Conservation (phyloP, 305 asterid species). For the Rubia tinctorum region DNA sequence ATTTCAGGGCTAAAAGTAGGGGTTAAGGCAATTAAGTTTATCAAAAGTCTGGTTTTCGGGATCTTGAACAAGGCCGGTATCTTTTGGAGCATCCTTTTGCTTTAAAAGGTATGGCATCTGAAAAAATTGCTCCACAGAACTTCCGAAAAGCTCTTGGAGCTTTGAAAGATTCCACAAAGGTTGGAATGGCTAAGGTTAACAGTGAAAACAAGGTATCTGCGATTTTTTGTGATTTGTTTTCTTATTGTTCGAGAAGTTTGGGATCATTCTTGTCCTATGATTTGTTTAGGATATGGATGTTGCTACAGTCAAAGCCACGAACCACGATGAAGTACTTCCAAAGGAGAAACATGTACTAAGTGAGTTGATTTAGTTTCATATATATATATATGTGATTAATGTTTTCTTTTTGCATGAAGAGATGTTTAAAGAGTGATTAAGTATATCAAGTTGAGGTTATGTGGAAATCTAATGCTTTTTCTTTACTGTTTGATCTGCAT, state of each 20-base stretch:
- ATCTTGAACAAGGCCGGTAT: conserved; percentile 6
- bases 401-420: too few relatives aligned
- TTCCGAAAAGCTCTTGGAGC: conserved; percentile 60
- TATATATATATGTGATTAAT: too few relatives aligned
- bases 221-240: not conserved
- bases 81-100: conserved; percentile 4
- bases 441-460: too few relatives aligned
- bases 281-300: conserved; percentile 57
- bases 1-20: not conserved
- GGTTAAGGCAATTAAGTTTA: not conserved
- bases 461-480: too few relatives aligned
- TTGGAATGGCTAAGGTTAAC: conserved; percentile 75
- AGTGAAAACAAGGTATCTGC: conserved; percentile 63
- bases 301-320: conserved; percentile 79
- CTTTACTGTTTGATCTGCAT: not conserved
- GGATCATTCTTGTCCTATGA: conserved; percentile 11
- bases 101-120: conserved; percentile 18
- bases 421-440: too few relatives aligned
- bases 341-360: conserved; percentile 80
- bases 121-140: conserved; percentile 18
- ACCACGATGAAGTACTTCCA: conserved; percentile 65
- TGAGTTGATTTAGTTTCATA: conserved; percentile 29
- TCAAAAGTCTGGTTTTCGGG: not conserved
- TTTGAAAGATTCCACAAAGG: conserved; percentile 72
- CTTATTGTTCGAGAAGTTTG: conserved; percentile 6